Conservation (phyloP, 768 basidiomycete species). For the Chiua virens region DNA sequence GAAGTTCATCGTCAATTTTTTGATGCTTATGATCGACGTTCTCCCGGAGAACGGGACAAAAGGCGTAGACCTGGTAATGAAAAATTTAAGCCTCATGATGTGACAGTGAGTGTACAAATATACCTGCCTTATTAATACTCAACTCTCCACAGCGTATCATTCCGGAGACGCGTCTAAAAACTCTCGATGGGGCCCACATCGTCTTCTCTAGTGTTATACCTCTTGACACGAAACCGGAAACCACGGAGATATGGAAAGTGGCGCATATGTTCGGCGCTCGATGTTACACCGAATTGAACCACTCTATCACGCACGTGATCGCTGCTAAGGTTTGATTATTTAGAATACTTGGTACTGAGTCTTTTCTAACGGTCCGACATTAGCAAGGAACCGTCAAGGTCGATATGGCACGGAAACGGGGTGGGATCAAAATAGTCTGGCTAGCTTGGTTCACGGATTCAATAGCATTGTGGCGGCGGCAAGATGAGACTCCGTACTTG, state of each 20-base stretch:
- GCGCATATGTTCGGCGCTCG: slow-evolving; percentile 88
- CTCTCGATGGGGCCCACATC: slow-evolving; percentile 77
- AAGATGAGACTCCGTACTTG: slow-evolving; percentile 77
- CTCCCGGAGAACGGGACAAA: slow-evolving; percentile 28
- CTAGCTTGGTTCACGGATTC: slow-evolving; percentile 88
- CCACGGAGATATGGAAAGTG: slow-evolving; percentile 81
- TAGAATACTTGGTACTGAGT: slow-evolving; percentile 1
- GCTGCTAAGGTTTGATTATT: slow-evolving; percentile 68
- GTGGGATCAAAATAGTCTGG: slow-evolving; percentile 83
- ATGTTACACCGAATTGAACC: slow-evolving; percentile 67
- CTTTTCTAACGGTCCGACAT: slow-evolving; percentile 1
- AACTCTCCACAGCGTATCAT: slow-evolving; percentile 68
- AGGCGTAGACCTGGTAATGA: slow-evolving; percentile 23
- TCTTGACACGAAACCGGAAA: slow-evolving; percentile 76
- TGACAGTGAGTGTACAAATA: slow-evolving; percentile 57
- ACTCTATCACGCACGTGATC: slow-evolving; percentile 83
- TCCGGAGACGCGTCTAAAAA: slow-evolving; percentile 70
- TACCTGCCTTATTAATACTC: not conserved
- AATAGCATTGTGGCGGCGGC: slow-evolving; percentile 81
- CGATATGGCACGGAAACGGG: slow-evolving; percentile 73
- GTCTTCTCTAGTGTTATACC: slow-evolving; percentile 96
- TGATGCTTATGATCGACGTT: slow-evolving; percentile 53
- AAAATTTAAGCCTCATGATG: slow-evolving; percentile 56
- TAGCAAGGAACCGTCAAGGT: slow-evolving; percentile 93
- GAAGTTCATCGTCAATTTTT: slow-evolving; percentile 82